These are phyloP conservation scores for Coniochaeta sp. DNA, from an alignment of 2,329 filamentous ascomycete species.

Conservation along the genomic window DNA sequence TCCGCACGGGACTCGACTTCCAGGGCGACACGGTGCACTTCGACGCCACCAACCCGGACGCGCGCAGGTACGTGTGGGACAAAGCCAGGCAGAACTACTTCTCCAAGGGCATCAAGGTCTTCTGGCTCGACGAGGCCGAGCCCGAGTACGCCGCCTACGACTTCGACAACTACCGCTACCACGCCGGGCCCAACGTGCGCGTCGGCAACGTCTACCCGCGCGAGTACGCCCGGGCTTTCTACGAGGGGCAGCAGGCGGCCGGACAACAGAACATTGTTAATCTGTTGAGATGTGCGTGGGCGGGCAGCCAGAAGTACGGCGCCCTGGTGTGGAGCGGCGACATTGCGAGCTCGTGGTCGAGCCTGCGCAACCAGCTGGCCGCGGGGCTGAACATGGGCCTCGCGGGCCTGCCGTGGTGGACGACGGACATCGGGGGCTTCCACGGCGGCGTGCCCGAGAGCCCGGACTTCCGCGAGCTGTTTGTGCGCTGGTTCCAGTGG, in stretches of 20 bases:
- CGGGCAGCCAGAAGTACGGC: conserved; percentile 53
- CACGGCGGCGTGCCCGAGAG: conserved; percentile 55
- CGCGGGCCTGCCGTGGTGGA: conserved; percentile 61
- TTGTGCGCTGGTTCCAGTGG: conserved; percentile 65
- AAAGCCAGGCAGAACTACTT: conserved; percentile 55
- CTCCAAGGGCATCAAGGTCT: conserved; percentile 52
- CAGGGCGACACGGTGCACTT: conserved; percentile 53
- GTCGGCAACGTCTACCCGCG: conserved; percentile 55
- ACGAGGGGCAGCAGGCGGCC: conserved; percentile 45
- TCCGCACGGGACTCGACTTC: conserved; percentile 51
- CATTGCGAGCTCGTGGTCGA: conserved; percentile 57
- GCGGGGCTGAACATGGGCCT: conserved; percentile 62
- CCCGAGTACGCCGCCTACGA: conserved; percentile 60
- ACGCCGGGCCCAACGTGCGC: conserved; percentile 39
- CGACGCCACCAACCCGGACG: conserved; percentile 55
- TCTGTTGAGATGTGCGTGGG: conserved; percentile 41
- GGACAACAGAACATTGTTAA: conserved; percentile 51
- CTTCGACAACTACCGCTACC: conserved; percentile 60
- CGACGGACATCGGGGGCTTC: conserved; percentile 64
- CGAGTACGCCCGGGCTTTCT: conserved; percentile 52
- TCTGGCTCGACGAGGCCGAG: conserved; percentile 66
- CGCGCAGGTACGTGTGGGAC: conserved; percentile 52
- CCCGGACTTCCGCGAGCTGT: conserved; percentile 51
- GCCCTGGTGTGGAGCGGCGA: conserved; percentile 62
- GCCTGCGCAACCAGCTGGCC: conserved; percentile 51